Base-by-base conservation (phyloP, 2,329 filamentous ascomycete genomes). In the Aspergillus quadricinctus region DNA sequence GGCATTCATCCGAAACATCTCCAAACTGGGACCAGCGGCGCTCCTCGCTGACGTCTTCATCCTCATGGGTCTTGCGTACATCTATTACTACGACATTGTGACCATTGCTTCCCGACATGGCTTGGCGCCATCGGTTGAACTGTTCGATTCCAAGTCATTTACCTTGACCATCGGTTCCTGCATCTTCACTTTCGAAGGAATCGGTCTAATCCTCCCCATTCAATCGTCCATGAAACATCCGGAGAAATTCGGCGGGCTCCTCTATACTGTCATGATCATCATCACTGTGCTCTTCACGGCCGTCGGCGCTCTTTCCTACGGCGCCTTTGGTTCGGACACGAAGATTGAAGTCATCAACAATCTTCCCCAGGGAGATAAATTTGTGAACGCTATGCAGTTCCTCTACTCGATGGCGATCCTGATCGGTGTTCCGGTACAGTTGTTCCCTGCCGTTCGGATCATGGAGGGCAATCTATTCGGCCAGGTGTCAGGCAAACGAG, bases 111-210 rank as follows among this genome's bases (percentile, higher is more conserved):
- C 92, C 54, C 76, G 80, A 51, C 90, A 89, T 10, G 74, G 72
- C 6, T 74, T 95, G 19, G 83, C 90, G 67, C 88, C 90, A 4
- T 92, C 96, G 70, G 92, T 97, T 66, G 84, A 88, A 65, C 82
- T 88, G 68, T 97, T 97, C 81, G 97, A 97, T 78, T 74, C 87
- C 31, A 85, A 87, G 58, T 87, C 91, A 71, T 97, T 94, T 91
- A 96, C 92, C 0, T 80, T 97, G 2, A 96, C 97, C 72, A 97
- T 97, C 67, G 93, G 93, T 54, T 97, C 94, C 0, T 93, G 92
- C 29, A 97, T 97, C 71, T 97, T 97, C 77, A 97, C 93, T 0
- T 97, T 97, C 69, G 93, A 97, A 71, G 93, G 93, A 28, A 95
- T 97, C 57, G 93, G 93, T 3, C 83, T 97, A 52, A 94, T 97